Evolutionary conservation across 345 rosid genomes (phyloP).

Genomic region (Citrus reticulata): DNA sequence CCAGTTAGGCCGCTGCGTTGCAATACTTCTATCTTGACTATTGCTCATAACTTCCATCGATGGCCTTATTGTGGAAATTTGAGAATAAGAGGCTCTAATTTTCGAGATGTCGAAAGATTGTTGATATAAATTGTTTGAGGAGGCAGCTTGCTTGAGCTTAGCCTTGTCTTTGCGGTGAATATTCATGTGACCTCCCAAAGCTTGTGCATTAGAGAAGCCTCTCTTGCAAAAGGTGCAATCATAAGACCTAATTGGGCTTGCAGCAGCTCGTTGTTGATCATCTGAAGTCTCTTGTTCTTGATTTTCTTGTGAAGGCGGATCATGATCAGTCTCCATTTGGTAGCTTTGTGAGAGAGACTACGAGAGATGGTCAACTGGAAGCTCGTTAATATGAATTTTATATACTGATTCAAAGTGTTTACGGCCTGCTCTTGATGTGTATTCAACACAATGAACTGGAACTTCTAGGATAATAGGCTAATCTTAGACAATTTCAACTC

Average conservation of each 20-base stretch:
- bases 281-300: constrained; percentile 18
- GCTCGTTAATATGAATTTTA: constrained; percentile 1
- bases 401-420: constrained; percentile 1
- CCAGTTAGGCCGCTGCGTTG: constrained; percentile 17
- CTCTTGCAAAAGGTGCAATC: constrained; percentile 81
- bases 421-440: constrained; percentile 11
- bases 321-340: constrained; percentile 20
- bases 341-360: neutral
- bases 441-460: constrained; percentile 7
- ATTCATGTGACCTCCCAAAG: constrained; percentile 94
- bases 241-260: constrained; percentile 48
- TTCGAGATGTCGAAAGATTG: constrained; percentile 9
- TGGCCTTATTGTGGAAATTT: neutral
- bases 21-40: constrained; percentile 4
- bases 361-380: constrained; percentile 18
- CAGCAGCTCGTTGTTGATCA: constrained; percentile 11
- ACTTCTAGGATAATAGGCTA: neutral
- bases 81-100: constrained; percentile 4
- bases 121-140: constrained; percentile 12
- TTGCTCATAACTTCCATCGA: neutral
- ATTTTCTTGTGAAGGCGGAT: constrained; percentile 22
- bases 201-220: constrained; percentile 91
- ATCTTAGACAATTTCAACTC: constrained; percentile 13
- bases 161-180: constrained; percentile 84
- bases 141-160: constrained; percentile 46